Conservation (phyloP, 2,329 filamentous ascomycete species). For the Aspergillus phoenicis region DNA sequence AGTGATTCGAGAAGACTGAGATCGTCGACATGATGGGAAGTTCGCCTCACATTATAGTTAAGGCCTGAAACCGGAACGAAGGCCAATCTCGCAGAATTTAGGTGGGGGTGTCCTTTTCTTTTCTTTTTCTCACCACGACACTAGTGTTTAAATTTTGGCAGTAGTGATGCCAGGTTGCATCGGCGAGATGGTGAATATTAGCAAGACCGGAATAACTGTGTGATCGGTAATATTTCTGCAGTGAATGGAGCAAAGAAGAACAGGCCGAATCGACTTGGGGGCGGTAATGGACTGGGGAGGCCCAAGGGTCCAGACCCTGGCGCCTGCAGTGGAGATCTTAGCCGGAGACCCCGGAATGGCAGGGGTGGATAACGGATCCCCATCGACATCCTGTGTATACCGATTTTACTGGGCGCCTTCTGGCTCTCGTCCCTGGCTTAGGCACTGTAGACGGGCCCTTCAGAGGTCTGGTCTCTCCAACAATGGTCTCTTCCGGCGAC, state of each 20-base stretch:
- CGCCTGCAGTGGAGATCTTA: slow-evolving; percentile 15
- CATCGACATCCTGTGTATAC: background rate
- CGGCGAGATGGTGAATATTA: background rate
- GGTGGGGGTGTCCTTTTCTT: background rate
- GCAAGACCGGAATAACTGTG: background rate
- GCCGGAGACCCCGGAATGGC: slow-evolving; percentile 15
- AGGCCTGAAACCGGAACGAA: background rate
- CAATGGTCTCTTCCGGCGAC: too few relatives aligned
- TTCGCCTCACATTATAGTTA: background rate
- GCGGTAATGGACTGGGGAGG: background rate
- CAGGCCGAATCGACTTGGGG: background rate
- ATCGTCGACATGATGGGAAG: background rate
- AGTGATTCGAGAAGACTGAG: background rate
- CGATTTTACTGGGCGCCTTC: background rate
- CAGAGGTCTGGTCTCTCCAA: background rate
- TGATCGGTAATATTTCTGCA: background rate
- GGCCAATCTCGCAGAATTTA: background rate
- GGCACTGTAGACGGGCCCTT: slow-evolving; percentile 4
- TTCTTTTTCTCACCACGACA: background rate
- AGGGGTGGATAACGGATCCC: slow-evolving; percentile 17
- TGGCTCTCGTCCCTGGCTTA: slow-evolving; percentile 7
- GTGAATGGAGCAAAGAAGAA: background rate
- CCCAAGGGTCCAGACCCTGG: slow-evolving; percentile 5
- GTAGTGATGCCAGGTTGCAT: background rate
- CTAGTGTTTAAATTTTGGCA: background rate